A percentile compares a stretch with the other conserved stretches of the same genome.
These are phyloP conservation scores for Ophiostoma novo-ulmi DNA, from an alignment of 2,329 filamentous ascomycete species.

Conservation along the genomic window DNA sequence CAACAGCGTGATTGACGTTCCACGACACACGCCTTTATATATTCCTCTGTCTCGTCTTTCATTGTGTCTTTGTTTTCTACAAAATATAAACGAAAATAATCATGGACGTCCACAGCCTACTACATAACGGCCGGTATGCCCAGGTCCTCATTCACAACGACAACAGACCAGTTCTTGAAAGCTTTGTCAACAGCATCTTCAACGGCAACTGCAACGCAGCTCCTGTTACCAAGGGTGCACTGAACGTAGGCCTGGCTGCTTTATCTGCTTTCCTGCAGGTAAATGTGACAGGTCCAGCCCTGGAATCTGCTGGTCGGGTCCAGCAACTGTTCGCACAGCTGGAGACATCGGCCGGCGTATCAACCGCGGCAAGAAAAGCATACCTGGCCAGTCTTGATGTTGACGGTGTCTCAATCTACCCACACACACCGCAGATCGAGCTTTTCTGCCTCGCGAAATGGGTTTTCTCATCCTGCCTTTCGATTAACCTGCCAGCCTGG, in stretches of 20 bases:
- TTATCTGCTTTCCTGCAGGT: constrained; percentile 77
- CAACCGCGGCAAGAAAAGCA: constrained; percentile 43
- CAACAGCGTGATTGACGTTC: neutral
- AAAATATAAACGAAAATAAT: neutral
- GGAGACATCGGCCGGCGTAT: constrained; percentile 31
- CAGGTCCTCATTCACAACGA: constrained; percentile 19
- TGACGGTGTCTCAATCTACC: constrained; percentile 83
- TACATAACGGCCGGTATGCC: constrained; percentile 22
- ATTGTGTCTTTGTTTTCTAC: neutral
- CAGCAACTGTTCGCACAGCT: constrained; percentile 34
- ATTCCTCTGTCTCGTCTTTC: neutral
- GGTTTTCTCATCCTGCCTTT: constrained; percentile 19
- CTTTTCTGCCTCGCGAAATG: constrained; percentile 68
- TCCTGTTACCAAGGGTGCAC: neutral
- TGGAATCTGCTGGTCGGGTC: constrained; percentile 41
- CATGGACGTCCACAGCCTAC: constrained; percentile 22
- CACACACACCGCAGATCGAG: constrained; percentile 76
- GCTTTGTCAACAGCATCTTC: constrained; percentile 21
- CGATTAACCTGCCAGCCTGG: neutral
- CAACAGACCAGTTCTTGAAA: constrained; percentile 6
- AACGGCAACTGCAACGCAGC: neutral
- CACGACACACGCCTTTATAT: neutral
- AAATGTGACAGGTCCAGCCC: constrained; percentile 80
- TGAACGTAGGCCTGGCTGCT: constrained; percentile 58
- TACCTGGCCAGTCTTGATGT: constrained; percentile 66